Percentiles rank a stretch among this genome's conserved stretches.
Conservation (phyloP, 2,329 filamentous ascomycete species). For the Claviceps capensis region DNA sequence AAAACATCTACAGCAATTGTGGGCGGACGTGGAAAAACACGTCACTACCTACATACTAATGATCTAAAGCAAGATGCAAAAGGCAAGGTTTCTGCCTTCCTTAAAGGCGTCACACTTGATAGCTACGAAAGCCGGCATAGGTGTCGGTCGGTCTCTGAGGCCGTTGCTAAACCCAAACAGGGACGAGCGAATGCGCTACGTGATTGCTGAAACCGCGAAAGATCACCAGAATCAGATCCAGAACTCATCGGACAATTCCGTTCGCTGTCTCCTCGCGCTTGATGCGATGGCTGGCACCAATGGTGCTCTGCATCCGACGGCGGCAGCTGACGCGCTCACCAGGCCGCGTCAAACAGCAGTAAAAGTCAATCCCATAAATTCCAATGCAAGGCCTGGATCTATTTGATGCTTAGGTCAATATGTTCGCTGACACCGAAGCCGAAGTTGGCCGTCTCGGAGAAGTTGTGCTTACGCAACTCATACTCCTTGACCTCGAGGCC, state of each 20-base stretch:
- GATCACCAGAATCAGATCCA: not conserved
- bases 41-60: not conserved
- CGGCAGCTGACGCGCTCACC: conserved; percentile 96
- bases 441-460: conserved; percentile 99
- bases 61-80: not conserved
- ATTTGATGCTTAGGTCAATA: conserved; percentile 99
- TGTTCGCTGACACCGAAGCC: conserved; percentile 99
- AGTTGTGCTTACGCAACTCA: conserved; percentile 98
- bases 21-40: not conserved
- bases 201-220: conserved; percentile 27
- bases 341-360: conserved; percentile 99
- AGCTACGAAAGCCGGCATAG: conserved; percentile 45
- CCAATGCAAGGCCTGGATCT: conserved; percentile 92
- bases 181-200: conserved; percentile 35
- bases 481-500: conserved; percentile 99
- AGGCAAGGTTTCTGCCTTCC: not conserved
- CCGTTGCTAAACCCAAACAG: conserved; percentile 48
- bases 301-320: conserved; percentile 72
- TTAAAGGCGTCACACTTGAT: conserved; percentile 20
- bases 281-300: conserved; percentile 87
- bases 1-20: not conserved
- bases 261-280: conserved; percentile 91
- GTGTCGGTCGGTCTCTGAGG: conserved; percentile 61
- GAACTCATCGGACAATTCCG: conserved; percentile 88
- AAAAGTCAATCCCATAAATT: conserved; percentile 99